Base-by-base conservation (phyloP, 352 stramenopile genomes). In the Elongisporangium prolatum region DNA sequence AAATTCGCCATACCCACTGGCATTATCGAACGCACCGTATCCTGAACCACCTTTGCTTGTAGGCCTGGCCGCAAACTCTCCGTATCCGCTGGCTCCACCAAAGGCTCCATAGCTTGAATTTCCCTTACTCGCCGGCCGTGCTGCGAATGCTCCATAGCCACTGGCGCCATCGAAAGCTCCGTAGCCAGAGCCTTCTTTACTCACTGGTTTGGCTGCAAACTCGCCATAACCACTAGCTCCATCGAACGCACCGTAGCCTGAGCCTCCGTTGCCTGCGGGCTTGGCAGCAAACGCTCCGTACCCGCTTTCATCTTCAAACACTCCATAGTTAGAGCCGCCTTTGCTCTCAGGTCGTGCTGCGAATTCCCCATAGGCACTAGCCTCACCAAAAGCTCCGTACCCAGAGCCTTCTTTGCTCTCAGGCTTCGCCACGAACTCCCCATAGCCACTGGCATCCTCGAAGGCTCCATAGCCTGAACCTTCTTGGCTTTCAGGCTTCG, bases 1-100 rank as follows among this genome's bases (percentile, higher is more conserved):
- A 50, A 85, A 85, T 6, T 71, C 58, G 2, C 74, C 75, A 25
- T 72, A 78, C 4, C 52, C 60, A 6, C 60, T 75, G 0, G 48
- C 67, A 11, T 49, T 52, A 11, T 71, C 65, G 22, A 78, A 78
- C 0, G 52, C 64, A 3, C 70, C 70, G 22, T 78, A 75, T 0
- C 65, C 65, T 18, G 67, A 74, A 0, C 52, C 37, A 11, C 16
- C 40, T 2, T 57, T 61, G 3, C 44, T 49, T 8, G 13, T 38
- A n/a, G 24, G 48, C 50, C 24, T 56, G 21, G 48, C 40, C 37
- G 51, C 34, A 17, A 72, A 73, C 38, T 71, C 58, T 5, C 56
- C 56, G 18, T 68, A 64, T 13, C 50, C 49, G 44, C 53, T 65
- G 2, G 25, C 57, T 10, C 49, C 40, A 17, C 60, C 51, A 47